Evolutionary conservation across 805 yeast species (phyloP).

Genomic region (Pichia phayaonensis): DNA sequence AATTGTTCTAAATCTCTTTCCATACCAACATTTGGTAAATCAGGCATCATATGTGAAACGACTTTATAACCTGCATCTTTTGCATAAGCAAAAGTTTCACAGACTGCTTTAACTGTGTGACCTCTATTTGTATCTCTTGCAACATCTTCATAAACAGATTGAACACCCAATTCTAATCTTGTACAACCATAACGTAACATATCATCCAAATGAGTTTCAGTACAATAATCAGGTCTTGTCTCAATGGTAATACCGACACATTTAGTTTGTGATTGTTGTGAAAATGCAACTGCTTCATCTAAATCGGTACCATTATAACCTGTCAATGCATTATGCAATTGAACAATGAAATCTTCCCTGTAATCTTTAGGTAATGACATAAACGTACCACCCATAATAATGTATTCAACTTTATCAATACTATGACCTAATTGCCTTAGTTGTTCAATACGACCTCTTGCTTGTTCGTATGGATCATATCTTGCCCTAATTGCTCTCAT

Average conservation of each 20-base stretch:
- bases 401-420: conserved; percentile 95
- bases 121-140: conserved; percentile 98
- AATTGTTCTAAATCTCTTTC: conserved; percentile 96
- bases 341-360: conserved; percentile 82
- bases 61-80: conserved; percentile 98
- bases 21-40: conserved; percentile 97
- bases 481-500: conserved; percentile 99
- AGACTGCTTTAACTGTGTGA: conserved; percentile 91
- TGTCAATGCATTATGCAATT: conserved; percentile 88
- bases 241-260: conserved; percentile 98
- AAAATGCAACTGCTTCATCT: conserved; percentile 83
- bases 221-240: conserved; percentile 97
- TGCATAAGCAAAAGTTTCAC: conserved; percentile 93
- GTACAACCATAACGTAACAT: conserved; percentile 97
- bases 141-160: conserved; percentile 94
- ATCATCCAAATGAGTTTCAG: conserved; percentile 89
- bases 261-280: conserved; percentile 91
- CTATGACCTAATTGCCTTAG: conserved; percentile 91
- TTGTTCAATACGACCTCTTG: conserved; percentile 95
- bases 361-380: conserved; percentile 90
- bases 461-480: conserved; percentile 97
- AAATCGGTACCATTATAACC: conserved; percentile 83
- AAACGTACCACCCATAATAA: conserved; percentile 98
- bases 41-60: conserved; percentile 99
- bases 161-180: conserved; percentile 93